Evolutionary conservation across 306 rosid species (phyloP).

Genomic region (Citrullus mucosospermus): DNA sequence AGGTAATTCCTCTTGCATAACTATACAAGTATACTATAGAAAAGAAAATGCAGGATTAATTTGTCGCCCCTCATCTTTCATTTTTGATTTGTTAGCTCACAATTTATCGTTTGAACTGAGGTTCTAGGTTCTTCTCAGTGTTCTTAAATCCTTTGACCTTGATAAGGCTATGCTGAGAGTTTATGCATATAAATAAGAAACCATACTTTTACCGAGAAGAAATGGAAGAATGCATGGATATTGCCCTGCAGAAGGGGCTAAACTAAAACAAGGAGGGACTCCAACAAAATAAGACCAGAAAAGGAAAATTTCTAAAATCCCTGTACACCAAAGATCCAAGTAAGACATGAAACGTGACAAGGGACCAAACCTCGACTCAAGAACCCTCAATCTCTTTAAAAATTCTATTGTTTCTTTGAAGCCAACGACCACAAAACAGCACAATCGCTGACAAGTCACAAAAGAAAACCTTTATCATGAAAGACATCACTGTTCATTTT

Average conservation of each 20-base stretch:
- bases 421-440: background rate
- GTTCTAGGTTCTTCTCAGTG: background rate
- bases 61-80: background rate
- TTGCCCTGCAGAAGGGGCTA: background rate
- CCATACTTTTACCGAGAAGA: too few species aligned
- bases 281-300: background rate
- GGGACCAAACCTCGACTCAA: background rate
- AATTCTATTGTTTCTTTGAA: background rate
- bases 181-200: too few species aligned
- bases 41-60: background rate
- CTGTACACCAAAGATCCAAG: too few species aligned
- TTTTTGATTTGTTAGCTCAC: background rate
- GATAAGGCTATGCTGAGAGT: background rate
- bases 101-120: background rate
- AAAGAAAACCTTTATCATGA: background rate
- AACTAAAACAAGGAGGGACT: background rate
- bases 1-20: slow-evolving; percentile 24
- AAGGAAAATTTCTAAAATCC: background rate
- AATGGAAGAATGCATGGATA: background rate
- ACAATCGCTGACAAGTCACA: background rate
- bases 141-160: background rate
- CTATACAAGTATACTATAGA: background rate
- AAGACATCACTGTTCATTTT: background rate
- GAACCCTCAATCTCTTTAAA: background rate
- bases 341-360: background rate